A percentile compares a stretch with the other conserved stretches of the same genome.
Evolutionary conservation across 805 yeast species (phyloP).

Genomic region (Wickerhamiella australiensis): DNA sequence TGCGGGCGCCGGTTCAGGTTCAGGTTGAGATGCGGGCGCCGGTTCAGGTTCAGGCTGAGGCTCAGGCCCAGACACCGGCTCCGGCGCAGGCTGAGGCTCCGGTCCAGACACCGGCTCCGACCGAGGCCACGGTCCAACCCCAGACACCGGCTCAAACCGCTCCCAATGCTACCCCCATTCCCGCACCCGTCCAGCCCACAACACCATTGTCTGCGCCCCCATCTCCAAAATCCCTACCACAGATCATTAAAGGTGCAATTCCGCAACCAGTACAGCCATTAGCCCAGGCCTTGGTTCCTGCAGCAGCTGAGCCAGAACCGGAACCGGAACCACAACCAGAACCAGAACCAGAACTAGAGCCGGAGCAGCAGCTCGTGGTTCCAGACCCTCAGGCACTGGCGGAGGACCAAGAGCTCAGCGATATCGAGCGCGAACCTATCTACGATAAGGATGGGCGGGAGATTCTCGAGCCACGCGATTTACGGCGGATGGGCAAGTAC

Average conservation of each 20-base stretch:
- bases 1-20: not conserved
- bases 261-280: constrained; percentile 3
- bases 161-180: no score
- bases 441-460: constrained; percentile 17
- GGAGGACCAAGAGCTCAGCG: not conserved
- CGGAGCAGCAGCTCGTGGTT: not conserved
- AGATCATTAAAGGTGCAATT: not conserved
- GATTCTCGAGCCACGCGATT: constrained; percentile 22
- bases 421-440: not conserved
- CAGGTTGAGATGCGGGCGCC: not conserved
- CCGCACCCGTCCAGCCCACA: not conserved
- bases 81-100: no score
- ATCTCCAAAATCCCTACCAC: not conserved
- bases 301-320: not conserved
- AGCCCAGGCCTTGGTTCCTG: not conserved
- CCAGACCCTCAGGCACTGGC: not conserved
- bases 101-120: not conserved
- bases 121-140: not conserved
- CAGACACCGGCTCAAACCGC: no score
- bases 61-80: not conserved
- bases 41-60: not conserved
- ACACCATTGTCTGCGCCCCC: not conserved
- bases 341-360: not conserved
- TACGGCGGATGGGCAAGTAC: constrained; percentile 20
- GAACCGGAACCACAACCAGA: not conserved